Evolutionary conservation across 495 filamentous ascomycete genomes (phyloP).

Genomic region (Daldinia bambusicola): DNA sequence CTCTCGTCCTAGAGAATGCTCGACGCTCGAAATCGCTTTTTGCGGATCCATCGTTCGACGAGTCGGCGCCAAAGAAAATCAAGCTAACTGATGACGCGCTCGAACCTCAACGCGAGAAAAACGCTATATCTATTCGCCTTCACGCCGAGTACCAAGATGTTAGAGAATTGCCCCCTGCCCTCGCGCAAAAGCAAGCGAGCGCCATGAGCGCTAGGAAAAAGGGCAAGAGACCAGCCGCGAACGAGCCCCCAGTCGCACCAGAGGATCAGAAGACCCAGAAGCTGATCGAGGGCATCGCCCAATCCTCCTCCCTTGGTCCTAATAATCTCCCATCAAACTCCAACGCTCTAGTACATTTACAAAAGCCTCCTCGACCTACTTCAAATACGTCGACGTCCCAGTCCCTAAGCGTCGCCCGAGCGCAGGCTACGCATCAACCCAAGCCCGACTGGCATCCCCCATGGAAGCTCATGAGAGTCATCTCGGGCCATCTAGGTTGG

Average conservation of each 20-base stretch:
- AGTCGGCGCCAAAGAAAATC: slow-evolving; percentile 54
- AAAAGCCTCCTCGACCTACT: slow-evolving; percentile 28
- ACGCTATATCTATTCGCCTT: slow-evolving; percentile 58
- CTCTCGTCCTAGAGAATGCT: slow-evolving; percentile 55
- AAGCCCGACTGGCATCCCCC: slow-evolving; percentile 95
- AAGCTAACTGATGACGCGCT: slow-evolving; percentile 52
- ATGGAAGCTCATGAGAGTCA: slow-evolving; percentile 98
- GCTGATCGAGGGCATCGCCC: slow-evolving; percentile 74
- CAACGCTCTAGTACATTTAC: slow-evolving; percentile 68
- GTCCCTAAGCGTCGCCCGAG: slow-evolving; percentile 68
- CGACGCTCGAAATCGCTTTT: slow-evolving; percentile 55
- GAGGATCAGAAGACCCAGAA: slow-evolving; percentile 70
- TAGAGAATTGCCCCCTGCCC: slow-evolving; percentile 79
- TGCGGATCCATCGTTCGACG: slow-evolving; percentile 40
- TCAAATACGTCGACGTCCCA: slow-evolving; percentile 37
- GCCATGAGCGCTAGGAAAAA: slow-evolving; percentile 57
- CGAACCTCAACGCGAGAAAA: slow-evolving; percentile 54
- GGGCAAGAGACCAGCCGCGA: slow-evolving; percentile 58
- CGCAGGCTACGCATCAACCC: slow-evolving; percentile 74
- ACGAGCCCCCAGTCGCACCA: slow-evolving; percentile 54
- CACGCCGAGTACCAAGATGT: slow-evolving; percentile 83
- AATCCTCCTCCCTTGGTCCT: slow-evolving; percentile 50
- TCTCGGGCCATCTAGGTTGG: slow-evolving; percentile 97
- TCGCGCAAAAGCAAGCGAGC: slow-evolving; percentile 84
- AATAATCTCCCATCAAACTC: slow-evolving; percentile 57